Base-by-base conservation (phyloP, 2,329 filamentous ascomycete species). In the Hypomyces perniciosus region DNA sequence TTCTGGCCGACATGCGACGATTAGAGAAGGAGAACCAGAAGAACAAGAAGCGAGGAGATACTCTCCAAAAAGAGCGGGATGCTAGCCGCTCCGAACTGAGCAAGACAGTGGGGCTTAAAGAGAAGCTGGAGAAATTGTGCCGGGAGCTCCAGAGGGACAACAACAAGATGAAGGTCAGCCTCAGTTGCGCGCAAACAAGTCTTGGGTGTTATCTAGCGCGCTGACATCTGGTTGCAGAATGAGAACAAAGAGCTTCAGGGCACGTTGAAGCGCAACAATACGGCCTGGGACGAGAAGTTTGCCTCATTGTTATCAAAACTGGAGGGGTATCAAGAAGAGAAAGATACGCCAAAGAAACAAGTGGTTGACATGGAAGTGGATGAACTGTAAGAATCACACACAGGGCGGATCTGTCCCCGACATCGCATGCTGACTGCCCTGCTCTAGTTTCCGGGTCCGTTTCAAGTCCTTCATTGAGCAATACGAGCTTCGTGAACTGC, bases 401-500 rank as follows among this genome's bases (percentile, higher is more conserved):
- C 2, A n/a, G 8, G 2, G 1, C 9, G 26, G 38, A 3, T 4
- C 10, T 28, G 12, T 4, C 26, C 41, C 29, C 13, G 20, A 20
- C 28, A 40, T 29, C 34, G 33, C n/a, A 34, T 29, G 9, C 28
- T n/a, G n/a, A 33, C 8, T 8, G 40, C 40, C 68, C 62, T 20
- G 20, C 20, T 20, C 20, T 20, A 90, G 90, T 54, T 86, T 87
- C 66, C 93, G 91, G 65, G 79, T 86, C 46, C 81, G 84, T n/a
- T 93, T 93, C 74, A 96, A 95, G 68, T 95, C 90, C 1, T 85
- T 99, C 62, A 87, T 95, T 62, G 93, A 99, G 57, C 93, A 97
- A 69, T 97, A 96, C 68, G 93, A 99, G 70, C 78, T 96, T 53
- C 88, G 93, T 44, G 93, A 99, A 67, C 76, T 96, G 48, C 91